Evolutionary conservation across 2,329 filamentous ascomycete species (phyloP).

Genomic region (Aspergillus latus): DNA sequence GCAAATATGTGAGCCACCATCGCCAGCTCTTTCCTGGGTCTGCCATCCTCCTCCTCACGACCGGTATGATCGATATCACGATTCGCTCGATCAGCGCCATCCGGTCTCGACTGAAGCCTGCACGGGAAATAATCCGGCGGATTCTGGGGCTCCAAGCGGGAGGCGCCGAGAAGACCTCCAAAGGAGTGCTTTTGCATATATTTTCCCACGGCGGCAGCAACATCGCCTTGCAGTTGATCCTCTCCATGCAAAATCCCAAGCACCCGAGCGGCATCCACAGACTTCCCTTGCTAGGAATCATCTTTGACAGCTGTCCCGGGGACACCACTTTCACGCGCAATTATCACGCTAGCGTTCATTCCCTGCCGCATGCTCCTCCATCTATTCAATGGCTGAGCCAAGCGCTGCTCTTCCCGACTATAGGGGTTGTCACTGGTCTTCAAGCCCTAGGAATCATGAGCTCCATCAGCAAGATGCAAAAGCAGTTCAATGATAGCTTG

Average conservation of each 20-base stretch:
- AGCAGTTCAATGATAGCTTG: slow-evolving; percentile 11
- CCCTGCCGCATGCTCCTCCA: slow-evolving; percentile 4
- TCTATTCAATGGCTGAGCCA: neutral
- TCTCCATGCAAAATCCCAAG: slow-evolving; percentile 20
- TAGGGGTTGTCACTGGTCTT: slow-evolving; percentile 10
- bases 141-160: slow-evolving; percentile 10
- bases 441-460: slow-evolving; percentile 13
- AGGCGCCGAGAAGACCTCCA: neutral
- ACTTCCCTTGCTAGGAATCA: slow-evolving; percentile 14
- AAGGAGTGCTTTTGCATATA: slow-evolving; percentile 22
- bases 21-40: slow-evolving; percentile 21
- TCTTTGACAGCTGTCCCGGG: slow-evolving; percentile 26
- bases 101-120: slow-evolving; percentile 21
- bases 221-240: slow-evolving; percentile 22
- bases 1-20: slow-evolving; percentile 26
- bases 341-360: slow-evolving; percentile 17
- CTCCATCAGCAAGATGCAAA: slow-evolving; percentile 9
- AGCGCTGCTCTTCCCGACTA: slow-evolving; percentile 12
- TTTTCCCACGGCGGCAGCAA: slow-evolving; percentile 27
- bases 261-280: slow-evolving; percentile 9
- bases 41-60: slow-evolving; percentile 25
- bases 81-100: slow-evolving; percentile 20
- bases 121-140: slow-evolving; percentile 19
- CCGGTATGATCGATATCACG: slow-evolving; percentile 19
- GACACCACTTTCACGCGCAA: slow-evolving; percentile 20